Conservation (phyloP, 345 rosid species). For the Gossypium longicalyx region DNA sequence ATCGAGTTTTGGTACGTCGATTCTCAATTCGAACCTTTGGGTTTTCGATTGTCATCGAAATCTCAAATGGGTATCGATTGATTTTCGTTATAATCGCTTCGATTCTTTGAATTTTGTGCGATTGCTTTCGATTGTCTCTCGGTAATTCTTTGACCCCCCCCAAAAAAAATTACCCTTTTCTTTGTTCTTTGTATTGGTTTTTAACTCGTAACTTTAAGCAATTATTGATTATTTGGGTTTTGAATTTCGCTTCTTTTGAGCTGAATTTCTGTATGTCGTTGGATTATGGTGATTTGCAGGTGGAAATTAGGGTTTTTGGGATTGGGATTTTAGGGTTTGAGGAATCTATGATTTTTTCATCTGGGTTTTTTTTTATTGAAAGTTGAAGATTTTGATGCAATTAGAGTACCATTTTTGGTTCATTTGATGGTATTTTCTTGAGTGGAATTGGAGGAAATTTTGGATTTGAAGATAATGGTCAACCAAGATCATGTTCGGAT, state of each 20-base stretch:
- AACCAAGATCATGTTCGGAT: conserved; percentile 28
- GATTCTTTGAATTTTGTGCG: not conserved
- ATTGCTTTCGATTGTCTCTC: not conserved
- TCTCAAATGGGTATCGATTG: not conserved
- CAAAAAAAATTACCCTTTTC: not conserved
- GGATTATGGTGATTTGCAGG: conserved; percentile 17
- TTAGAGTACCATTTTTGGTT: not conserved
- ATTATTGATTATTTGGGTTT: not conserved
- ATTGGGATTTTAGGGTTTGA: not conserved
- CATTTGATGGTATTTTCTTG: not conserved
- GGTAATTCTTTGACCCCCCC: not conserved
- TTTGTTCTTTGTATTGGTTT: not conserved
- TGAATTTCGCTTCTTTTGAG: not conserved
- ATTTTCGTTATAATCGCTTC: conserved; percentile 5
- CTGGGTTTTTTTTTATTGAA: conserved; percentile 16
- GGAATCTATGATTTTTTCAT: conserved; percentile 19
- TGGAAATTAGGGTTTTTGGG: conserved; percentile 7
- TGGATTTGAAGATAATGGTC: conserved; percentile 28
- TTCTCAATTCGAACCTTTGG: conserved; percentile 13
- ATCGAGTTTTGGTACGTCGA: not conserved
- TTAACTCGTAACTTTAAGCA: not conserved
- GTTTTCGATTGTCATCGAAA: conserved; percentile 9
- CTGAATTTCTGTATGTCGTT: conserved; percentile 10
- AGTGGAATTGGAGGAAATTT: conserved; percentile 12
- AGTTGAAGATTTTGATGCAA: conserved; percentile 8